phyloP scores from a whole-genome alignment of 805 yeast species.

The Lachancea nothofagi region DNA sequence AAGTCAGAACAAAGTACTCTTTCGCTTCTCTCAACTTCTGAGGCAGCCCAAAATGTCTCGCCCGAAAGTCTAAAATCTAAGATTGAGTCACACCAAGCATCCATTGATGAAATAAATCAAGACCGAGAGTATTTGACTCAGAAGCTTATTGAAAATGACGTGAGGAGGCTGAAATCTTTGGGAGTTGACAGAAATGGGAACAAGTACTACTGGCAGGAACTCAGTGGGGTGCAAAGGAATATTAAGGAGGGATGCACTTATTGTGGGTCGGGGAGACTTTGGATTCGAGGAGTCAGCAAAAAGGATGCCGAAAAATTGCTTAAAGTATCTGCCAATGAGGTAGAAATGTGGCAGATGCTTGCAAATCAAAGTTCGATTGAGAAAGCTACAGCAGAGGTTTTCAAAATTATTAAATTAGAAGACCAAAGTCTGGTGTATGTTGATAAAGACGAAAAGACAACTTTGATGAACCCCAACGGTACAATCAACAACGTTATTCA shows the following conservation, averaged over 20 bases:
- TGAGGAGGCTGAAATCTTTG: constrained; percentile 66
- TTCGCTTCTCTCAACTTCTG: constrained; percentile 7
- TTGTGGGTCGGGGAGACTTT: constrained; percentile 61
- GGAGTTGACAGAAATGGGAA: constrained; percentile 84
- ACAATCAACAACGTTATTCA: constrained; percentile 14
- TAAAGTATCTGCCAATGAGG: constrained; percentile 25
- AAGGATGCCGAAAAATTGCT: constrained; percentile 39
- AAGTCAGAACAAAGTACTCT: constrained; percentile 19
- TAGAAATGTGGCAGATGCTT: constrained; percentile 27
- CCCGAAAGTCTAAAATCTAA: constrained; percentile 16
- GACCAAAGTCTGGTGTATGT: constrained; percentile 16
- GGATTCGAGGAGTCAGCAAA: constrained; percentile 85
- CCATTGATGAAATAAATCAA: constrained; percentile 39
- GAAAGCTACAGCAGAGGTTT: constrained; percentile 25
- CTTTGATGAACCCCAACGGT: constrained; percentile 20
- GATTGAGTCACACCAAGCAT: constrained; percentile 15
- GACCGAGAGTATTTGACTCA: constrained; percentile 53
- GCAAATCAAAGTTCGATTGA: constrained; percentile 18
- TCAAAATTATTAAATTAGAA: constrained; percentile 20
- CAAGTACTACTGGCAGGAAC: constrained; percentile 94
- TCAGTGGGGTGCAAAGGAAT: constrained; percentile 65
- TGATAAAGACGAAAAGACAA: constrained; percentile 16
- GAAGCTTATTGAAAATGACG: constrained; percentile 61
- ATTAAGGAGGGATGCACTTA: constrained; percentile 38
- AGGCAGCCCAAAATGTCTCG: constrained; percentile 2